A percentile compares a stretch with the other conserved stretches of the same genome.
These are phyloP conservation scores for Botryosphaeria dothidea DNA, from an alignment of 2,329 filamentous ascomycete genomes.

Conservation along the genomic window DNA sequence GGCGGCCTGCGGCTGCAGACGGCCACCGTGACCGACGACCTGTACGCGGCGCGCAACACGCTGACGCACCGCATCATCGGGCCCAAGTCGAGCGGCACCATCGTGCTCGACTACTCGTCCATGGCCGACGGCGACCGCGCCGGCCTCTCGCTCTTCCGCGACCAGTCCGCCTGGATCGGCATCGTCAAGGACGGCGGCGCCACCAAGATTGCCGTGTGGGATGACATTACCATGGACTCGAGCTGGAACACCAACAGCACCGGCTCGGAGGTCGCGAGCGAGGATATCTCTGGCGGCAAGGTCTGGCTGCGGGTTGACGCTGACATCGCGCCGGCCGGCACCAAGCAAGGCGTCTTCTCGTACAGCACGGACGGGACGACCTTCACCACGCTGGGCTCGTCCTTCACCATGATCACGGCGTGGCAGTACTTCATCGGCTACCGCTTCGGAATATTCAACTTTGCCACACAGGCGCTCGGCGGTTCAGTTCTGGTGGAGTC, in stretches of 20 bases:
- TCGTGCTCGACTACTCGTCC: slow-evolving; percentile 50
- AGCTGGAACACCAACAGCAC: slow-evolving; percentile 36
- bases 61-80: slow-evolving; percentile 45
- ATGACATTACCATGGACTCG: slow-evolving; percentile 42
- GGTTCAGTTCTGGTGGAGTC: slow-evolving; percentile 31
- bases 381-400: slow-evolving; percentile 33
- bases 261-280: slow-evolving; percentile 30
- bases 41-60: slow-evolving; percentile 46
- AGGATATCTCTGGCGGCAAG: slow-evolving; percentile 24
- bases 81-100: slow-evolving; percentile 48
- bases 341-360: slow-evolving; percentile 34
- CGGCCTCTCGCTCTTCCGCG: slow-evolving; percentile 56
- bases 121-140: slow-evolving; percentile 56
- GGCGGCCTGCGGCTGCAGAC: slow-evolving; percentile 49
- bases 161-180: slow-evolving; percentile 56
- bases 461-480: slow-evolving; percentile 37
- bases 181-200: slow-evolving; percentile 43
- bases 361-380: slow-evolving; percentile 38
- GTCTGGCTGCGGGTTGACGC: slow-evolving; percentile 36
- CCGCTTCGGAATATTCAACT: slow-evolving; percentile 41
- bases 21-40: slow-evolving; percentile 54
- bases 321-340: slow-evolving; percentile 37
- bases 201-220: slow-evolving; percentile 37
- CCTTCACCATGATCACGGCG: slow-evolving; percentile 35
- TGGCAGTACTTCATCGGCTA: slow-evolving; percentile 44